A percentile compares a stretch with the other conserved stretches of the same genome.
These are phyloP conservation scores for Euclidium syriacum DNA, from an alignment of 345 rosid species.

Conservation along the genomic window DNA sequence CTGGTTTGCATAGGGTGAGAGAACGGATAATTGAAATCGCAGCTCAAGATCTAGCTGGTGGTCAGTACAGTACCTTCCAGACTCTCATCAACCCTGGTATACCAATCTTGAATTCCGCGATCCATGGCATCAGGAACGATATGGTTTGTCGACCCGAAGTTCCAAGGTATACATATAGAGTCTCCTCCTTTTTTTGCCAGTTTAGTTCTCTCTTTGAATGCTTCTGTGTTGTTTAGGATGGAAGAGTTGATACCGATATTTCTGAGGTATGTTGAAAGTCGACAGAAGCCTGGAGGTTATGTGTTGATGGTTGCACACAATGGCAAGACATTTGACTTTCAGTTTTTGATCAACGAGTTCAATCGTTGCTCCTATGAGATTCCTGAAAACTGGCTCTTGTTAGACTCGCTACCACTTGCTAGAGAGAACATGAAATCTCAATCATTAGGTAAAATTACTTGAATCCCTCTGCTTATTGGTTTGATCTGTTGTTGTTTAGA, in stretches of 20 bases:
- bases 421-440: constrained; percentile 58
- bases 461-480: constrained; percentile 15
- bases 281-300: constrained; percentile 72
- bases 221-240: constrained; percentile 52
- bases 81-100: constrained; percentile 74
- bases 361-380: constrained; percentile 56
- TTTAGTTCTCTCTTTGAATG: background rate
- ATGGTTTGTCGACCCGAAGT: constrained; percentile 76
- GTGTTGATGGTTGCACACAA: constrained; percentile 73
- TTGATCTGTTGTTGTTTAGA: background rate
- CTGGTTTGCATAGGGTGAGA: constrained; percentile 48
- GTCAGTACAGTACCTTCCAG: constrained; percentile 80
- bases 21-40: constrained; percentile 78
- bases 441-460: constrained; percentile 47
- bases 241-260: constrained; percentile 69
- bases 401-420: constrained; percentile 66
- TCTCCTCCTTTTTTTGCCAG: background rate
- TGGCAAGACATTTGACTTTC: constrained; percentile 72
- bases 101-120: constrained; percentile 35
- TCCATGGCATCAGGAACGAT: constrained; percentile 63
- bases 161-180: constrained; percentile 55
- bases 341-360: constrained; percentile 63
- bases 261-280: constrained; percentile 58
- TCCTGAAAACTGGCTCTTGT: constrained; percentile 64
- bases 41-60: constrained; percentile 74